Evolutionary conservation across 1,139 yeast species (phyloP).

Genomic region (Blastobotrys arbuscula): DNA sequence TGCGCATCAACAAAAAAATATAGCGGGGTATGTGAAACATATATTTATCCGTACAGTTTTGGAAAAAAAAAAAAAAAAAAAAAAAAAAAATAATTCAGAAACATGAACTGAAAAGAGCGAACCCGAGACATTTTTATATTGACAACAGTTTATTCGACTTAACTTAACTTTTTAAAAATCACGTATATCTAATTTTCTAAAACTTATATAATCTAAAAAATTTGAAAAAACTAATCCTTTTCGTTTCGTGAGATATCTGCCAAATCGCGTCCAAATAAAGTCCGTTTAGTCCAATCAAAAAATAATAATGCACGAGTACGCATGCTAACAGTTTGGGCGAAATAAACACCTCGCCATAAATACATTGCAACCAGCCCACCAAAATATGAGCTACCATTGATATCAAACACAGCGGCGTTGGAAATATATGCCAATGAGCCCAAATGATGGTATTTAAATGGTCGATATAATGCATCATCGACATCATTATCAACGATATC

Average conservation of each 20-base stretch:
- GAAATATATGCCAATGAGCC: conserved; percentile 62
- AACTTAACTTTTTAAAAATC: too few species aligned
- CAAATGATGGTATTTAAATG: conserved; percentile 52
- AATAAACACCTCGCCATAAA: conserved; percentile 61
- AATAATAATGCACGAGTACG: conserved; percentile 53
- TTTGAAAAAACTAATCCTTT: conserved; percentile 4
- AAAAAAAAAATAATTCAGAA: too few species aligned
- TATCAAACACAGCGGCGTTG: conserved; percentile 59
- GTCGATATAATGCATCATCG: conserved; percentile 49
- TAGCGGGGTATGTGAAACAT: too few species aligned
- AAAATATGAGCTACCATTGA: conserved; percentile 45
- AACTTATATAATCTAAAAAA: background rate
- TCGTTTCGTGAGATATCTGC: conserved; percentile 31
- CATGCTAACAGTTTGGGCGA: conserved; percentile 55
- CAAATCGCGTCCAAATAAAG: conserved; percentile 55
- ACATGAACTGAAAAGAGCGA: too few species aligned
- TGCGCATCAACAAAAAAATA: too few species aligned
- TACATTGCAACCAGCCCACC: conserved; percentile 63
- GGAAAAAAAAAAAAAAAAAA: too few species aligned
- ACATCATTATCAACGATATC: conserved; percentile 45
- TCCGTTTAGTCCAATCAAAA: conserved; percentile 61
- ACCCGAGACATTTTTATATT: too few species aligned
- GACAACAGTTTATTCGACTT: too few species aligned
- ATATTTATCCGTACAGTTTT: too few species aligned
- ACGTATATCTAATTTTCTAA: too few species aligned